Percentiles rank a stretch among this genome's conserved stretches.
These are phyloP conservation scores for Mimosa pudica DNA, from an alignment of 306 rosid genomes.

Conservation along the genomic window DNA sequence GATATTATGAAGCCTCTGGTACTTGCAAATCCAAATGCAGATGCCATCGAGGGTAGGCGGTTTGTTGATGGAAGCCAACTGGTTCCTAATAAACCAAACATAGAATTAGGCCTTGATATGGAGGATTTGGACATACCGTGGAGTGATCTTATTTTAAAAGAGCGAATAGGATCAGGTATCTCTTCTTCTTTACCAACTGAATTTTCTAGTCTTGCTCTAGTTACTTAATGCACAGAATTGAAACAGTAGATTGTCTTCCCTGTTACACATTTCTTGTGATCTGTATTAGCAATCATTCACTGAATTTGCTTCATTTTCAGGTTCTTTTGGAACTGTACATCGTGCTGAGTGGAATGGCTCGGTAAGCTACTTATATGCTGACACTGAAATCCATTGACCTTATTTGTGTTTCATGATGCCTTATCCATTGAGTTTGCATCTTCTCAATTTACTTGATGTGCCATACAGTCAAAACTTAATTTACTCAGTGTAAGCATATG, in stretches of 20 bases:
- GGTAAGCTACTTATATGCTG: slow-evolving; percentile 43
- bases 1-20: slow-evolving; percentile 35
- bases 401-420: not conserved
- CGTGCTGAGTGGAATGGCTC: slow-evolving; percentile 88
- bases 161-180: slow-evolving; percentile 83
- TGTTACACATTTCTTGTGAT: slow-evolving; percentile 13
- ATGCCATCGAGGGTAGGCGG: slow-evolving; percentile 35
- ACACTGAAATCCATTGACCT: not conserved
- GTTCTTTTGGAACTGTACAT: slow-evolving; percentile 84
- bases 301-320: slow-evolving; percentile 47
- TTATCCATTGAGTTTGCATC: not conserved
- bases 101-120: slow-evolving; percentile 48
- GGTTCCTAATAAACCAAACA: slow-evolving; percentile 46
- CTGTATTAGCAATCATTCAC: slow-evolving; percentile 1
- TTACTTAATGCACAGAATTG: slow-evolving; percentile 14
- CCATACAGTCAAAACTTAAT: not conserved
- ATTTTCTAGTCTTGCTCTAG: slow-evolving; percentile 10
- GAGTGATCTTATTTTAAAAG: slow-evolving; percentile 74
- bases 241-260: slow-evolving; percentile 11
- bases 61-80: slow-evolving; percentile 51
- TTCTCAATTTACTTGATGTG: not conserved
- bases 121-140: slow-evolving; percentile 82
- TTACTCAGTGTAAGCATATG: not conserved
- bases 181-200: not conserved
- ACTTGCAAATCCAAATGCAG: slow-evolving; percentile 40